Percentiles rank a stretch among this genome's conserved stretches.
These are phyloP conservation scores for Nicotiana otophora DNA, from an alignment of 257 asterid species.

Conservation along the genomic window DNA sequence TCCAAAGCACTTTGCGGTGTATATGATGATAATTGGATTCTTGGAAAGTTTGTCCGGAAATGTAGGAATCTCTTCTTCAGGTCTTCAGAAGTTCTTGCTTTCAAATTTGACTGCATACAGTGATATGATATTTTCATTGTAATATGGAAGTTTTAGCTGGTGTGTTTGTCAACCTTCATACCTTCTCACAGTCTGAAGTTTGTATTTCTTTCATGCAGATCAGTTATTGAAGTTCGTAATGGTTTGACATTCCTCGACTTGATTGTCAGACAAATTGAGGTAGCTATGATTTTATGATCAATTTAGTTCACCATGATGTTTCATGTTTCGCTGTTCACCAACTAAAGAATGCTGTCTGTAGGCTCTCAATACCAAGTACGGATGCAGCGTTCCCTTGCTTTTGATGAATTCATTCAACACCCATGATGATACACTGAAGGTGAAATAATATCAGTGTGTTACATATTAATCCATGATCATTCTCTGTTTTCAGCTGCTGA, in stretches of 20 bases:
- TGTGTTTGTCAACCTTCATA: not conserved
- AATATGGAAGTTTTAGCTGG: not conserved
- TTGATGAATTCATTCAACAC: constrained; percentile 99
- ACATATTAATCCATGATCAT: not conserved
- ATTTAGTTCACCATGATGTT: not conserved
- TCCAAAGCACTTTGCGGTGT: not conserved
- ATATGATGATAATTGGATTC: not conserved
- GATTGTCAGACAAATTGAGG: constrained; percentile 97
- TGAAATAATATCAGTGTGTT: constrained; percentile 19
- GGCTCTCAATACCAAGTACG: constrained; percentile 78
- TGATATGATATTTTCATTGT: not conserved
- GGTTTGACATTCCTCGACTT: constrained; percentile 97
- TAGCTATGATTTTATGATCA: constrained; percentile 19
- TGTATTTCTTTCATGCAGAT: constrained; percentile 42
- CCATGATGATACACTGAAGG: constrained; percentile 95
- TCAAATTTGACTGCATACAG: not conserved
- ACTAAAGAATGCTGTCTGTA: constrained; percentile 28
- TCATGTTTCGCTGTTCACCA: not conserved
- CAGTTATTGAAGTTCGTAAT: constrained; percentile 97
- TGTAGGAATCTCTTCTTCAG: not conserved
- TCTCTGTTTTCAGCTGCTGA: constrained; percentile 19
- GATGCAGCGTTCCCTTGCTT: constrained; percentile 90
- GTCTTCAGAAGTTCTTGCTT: not conserved
- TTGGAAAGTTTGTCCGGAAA: not conserved
- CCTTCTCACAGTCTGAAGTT: constrained; percentile 11